These are phyloP conservation scores for Xylaria grammica DNA, from an alignment of 495 filamentous ascomycete genomes.

Conservation along the genomic window DNA sequence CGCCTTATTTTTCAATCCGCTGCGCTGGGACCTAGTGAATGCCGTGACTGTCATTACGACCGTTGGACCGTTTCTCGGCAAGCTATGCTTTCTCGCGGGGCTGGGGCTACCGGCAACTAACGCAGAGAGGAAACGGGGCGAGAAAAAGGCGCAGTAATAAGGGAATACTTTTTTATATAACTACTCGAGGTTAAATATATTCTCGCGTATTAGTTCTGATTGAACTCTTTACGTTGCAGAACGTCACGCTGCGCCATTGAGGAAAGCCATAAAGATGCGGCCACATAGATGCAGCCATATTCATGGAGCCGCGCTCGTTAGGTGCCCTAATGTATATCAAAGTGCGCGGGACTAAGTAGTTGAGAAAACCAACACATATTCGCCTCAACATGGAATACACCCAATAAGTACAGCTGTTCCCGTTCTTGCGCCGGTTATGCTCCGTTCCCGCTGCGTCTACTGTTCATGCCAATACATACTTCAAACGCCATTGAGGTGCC, in stretches of 20 bases:
- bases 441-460: conserved; percentile 7
- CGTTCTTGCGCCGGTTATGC: conserved; percentile 20
- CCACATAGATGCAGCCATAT: too few species aligned
- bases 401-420: background rate
- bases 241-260: too few species aligned
- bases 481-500: conserved; percentile 12
- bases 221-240: too few species aligned
- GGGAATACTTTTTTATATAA: background rate
- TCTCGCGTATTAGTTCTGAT: background rate
- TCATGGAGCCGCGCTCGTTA: too few species aligned
- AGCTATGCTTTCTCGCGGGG: conserved; percentile 19
- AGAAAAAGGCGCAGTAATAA: conserved; percentile 16
- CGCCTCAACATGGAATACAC: background rate
- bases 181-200: background rate
- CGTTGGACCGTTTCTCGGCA: conserved; percentile 17
- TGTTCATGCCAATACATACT: conserved; percentile 16
- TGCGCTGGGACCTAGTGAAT: conserved; percentile 17
- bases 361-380: background rate
- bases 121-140: background rate
- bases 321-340: background rate
- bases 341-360: background rate
- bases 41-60: conserved; percentile 7
- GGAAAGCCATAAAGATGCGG: too few species aligned
- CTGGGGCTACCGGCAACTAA: background rate
- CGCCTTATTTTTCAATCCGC: conserved; percentile 17